Percentiles rank a stretch among this genome's conserved stretches.
These are phyloP conservation scores for Pisolithus thermaeus DNA, from an alignment of 1,284 basidiomycete species.

Conservation along the genomic window DNA sequence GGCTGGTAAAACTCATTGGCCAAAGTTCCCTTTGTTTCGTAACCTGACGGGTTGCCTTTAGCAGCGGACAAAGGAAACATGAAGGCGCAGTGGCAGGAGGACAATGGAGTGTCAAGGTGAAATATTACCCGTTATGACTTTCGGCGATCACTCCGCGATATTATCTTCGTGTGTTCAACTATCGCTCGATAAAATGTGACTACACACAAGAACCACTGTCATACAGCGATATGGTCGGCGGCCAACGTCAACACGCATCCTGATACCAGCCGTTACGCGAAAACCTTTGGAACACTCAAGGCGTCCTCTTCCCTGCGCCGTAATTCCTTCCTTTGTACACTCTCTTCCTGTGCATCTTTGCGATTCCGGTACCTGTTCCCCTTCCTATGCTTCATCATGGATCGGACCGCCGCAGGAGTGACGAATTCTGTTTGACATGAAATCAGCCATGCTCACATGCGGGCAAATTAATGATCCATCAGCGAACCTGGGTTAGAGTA, in stretches of 20 bases:
- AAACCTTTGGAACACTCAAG: slow-evolving; percentile 83
- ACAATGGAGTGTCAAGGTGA: slow-evolving; percentile 23
- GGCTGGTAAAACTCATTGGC: too few relatives aligned
- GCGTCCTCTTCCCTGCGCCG: slow-evolving; percentile 72
- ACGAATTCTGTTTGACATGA: slow-evolving; percentile 73
- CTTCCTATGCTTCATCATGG: slow-evolving; percentile 63
- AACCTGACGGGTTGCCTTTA: slow-evolving; percentile 22
- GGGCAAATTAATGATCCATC: slow-evolving; percentile 5
- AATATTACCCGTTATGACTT: too few relatives aligned
- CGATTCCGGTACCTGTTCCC: slow-evolving; percentile 78
- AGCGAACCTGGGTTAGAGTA: slow-evolving; percentile 89
- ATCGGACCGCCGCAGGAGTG: slow-evolving; percentile 80
- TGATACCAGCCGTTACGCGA: slow-evolving; percentile 48
- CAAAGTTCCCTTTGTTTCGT: slow-evolving; percentile 21
- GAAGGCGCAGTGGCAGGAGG: slow-evolving; percentile 9
- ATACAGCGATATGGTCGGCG: too few relatives aligned
- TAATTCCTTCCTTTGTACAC: slow-evolving; percentile 58
- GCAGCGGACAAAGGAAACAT: slow-evolving; percentile 22
- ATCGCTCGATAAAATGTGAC: too few relatives aligned
- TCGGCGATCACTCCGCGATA: too few relatives aligned
- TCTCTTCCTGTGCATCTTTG: slow-evolving; percentile 74
- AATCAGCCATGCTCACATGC: slow-evolving; percentile 5
- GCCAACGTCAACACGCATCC: too few relatives aligned
- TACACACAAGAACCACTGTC: too few relatives aligned
- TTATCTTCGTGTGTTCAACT: too few relatives aligned